Evolutionary conservation across 441 rosid species (phyloP).

Genomic region (Metrosideros polymorpha): DNA sequence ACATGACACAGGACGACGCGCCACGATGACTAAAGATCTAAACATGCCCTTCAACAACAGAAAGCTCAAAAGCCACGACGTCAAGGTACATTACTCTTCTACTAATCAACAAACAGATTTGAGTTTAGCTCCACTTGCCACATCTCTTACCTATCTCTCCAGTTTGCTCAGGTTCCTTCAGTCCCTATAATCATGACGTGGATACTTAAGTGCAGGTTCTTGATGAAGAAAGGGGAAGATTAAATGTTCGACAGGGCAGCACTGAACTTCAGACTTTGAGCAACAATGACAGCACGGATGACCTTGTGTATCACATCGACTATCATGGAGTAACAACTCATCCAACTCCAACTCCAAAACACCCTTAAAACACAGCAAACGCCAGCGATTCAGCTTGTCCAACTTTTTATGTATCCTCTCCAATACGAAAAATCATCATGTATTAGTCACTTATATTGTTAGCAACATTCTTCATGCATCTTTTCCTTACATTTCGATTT

Average conservation of each 20-base stretch:
- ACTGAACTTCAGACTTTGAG: not conserved
- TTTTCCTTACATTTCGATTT: not conserved
- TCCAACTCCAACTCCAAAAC: constrained; percentile 51
- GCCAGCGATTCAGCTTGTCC: not conserved
- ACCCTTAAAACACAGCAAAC: constrained; percentile 12
- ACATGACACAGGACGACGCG: not conserved
- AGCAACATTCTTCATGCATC: not conserved
- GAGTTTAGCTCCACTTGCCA: not conserved
- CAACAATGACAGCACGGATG: constrained; percentile 7
- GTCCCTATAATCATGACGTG: not conserved
- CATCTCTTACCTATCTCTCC: not conserved
- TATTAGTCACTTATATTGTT: not conserved
- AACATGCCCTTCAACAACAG: not conserved
- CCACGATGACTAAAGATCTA: not conserved
- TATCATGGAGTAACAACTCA: constrained; percentile 56
- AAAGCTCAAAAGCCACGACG: not conserved
- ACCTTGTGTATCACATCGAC: constrained; percentile 32
- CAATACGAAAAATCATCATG: not conserved
- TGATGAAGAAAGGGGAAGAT: not conserved
- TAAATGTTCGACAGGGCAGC: not conserved
- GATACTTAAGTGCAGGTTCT: constrained; percentile 20
- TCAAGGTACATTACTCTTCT: not conserved
- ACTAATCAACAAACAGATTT: not conserved
- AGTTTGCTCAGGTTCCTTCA: not conserved
- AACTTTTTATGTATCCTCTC: not conserved